These are phyloP conservation scores for Zygosaccharomyces pseudobailii DNA, from an alignment of 1,139 yeast species.

Conservation along the genomic window DNA sequence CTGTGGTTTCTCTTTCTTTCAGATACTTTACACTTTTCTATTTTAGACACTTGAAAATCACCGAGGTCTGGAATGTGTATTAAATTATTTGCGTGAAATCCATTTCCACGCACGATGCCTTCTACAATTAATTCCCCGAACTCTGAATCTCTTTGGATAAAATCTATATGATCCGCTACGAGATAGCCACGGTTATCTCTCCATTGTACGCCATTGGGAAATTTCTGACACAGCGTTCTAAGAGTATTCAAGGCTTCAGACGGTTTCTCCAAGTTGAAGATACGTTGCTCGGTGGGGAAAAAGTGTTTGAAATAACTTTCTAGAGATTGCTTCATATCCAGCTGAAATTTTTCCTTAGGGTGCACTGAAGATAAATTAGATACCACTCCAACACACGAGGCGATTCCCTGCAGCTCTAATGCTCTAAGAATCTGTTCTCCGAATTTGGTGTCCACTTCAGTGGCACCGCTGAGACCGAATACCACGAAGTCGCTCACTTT, in stretches of 20 bases:
- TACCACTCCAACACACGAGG: slow-evolving; percentile 74
- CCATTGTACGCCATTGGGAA: slow-evolving; percentile 85
- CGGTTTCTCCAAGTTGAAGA: slow-evolving; percentile 62
- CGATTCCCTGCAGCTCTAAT: slow-evolving; percentile 86
- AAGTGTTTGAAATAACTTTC: slow-evolving; percentile 82
- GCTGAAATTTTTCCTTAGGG: slow-evolving; percentile 71
- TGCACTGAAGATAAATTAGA: slow-evolving; percentile 62
- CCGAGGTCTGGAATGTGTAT: slow-evolving; percentile 88
- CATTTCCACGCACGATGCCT: slow-evolving; percentile 84
- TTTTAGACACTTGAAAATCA: slow-evolving; percentile 71
- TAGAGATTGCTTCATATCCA: slow-evolving; percentile 74
- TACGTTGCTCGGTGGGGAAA: slow-evolving; percentile 79
- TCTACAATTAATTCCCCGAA: slow-evolving; percentile 51
- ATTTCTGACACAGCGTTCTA: slow-evolving; percentile 75
- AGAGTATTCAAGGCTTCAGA: slow-evolving; percentile 69
- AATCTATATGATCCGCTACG: slow-evolving; percentile 61
- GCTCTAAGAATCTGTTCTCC: slow-evolving; percentile 91
- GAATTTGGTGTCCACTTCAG: slow-evolving; percentile 69
- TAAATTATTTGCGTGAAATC: slow-evolving; percentile 69
- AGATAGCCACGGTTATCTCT: slow-evolving; percentile 87
- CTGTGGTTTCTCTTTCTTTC: slow-evolving; percentile 17
- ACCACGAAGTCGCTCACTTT: slow-evolving; percentile 85
- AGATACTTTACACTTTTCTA: slow-evolving; percentile 46
- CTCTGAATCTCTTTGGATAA: slow-evolving; percentile 39
- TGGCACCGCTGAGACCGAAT: slow-evolving; percentile 77